phyloP scores from a whole-genome alignment of 208 protist genomes.

The Trypanosoma cruzi region DNA sequence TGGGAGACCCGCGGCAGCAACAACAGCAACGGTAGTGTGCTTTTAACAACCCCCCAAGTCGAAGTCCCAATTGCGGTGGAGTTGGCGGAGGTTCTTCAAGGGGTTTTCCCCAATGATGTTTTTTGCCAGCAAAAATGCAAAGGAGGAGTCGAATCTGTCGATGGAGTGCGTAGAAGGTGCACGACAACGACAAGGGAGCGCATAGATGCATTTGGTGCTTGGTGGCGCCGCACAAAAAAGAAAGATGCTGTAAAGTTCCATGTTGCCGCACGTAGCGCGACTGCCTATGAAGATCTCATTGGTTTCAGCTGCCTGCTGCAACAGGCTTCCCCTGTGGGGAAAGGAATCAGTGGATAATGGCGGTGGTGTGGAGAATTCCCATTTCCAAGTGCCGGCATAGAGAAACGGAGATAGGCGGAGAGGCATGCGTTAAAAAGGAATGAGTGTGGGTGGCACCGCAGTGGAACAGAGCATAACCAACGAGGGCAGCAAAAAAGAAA shows the following conservation, averaged over 20 bases:
- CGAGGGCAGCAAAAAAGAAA: no score
- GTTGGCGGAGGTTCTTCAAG: neutral
- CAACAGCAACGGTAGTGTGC: conserved; percentile 2
- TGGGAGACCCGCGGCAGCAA: neutral
- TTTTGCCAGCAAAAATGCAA: neutral
- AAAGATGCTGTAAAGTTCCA: conserved; percentile 31
- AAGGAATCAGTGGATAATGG: neutral
- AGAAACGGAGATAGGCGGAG: neutral
- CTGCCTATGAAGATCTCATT: conserved; percentile 36
- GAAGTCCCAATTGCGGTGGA: neutral
- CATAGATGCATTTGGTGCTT: conserved; percentile 30
- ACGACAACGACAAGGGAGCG: conserved; percentile 33
- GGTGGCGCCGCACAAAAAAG: conserved; percentile 42
- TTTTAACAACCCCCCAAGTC: neutral
- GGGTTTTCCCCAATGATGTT: neutral
- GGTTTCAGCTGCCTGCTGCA: conserved; percentile 35
- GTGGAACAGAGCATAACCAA: neutral
- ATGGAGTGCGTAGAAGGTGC: neutral
- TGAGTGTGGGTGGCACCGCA: neutral
- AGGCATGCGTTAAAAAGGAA: neutral
- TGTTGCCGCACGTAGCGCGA: conserved; percentile 24
- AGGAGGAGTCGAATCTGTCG: neutral
- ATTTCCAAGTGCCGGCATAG: neutral
- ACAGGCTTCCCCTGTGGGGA: neutral
- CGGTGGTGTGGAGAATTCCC: neutral